Evolutionary conservation across 352 stramenopile species (phyloP), one percentile per base, ranked within the genome.

Genomic region (Pythium chondricola): DNA sequence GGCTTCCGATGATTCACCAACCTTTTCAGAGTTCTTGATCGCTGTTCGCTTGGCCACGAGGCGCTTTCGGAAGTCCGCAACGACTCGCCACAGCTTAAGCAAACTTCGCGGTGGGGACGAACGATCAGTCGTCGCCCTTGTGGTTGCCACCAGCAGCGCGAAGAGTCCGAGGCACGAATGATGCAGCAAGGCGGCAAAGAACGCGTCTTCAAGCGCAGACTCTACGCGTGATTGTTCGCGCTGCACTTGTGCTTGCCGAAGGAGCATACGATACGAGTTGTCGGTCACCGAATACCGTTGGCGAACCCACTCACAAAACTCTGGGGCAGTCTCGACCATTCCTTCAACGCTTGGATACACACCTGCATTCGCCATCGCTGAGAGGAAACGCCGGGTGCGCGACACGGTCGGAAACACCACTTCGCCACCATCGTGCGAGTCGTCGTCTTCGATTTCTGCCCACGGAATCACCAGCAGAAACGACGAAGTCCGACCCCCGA

Each of bases 211-310:
- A 1, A 93, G 70, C 16, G 53, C 42, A 6, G 24, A 13, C 9
- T 65, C 57, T 17, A 20, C 30, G 8, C 7, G n/a, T 30, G 17
- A 25, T 8, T 36, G n/a, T 31, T 45, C 37, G 29, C 52, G 37
- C 6, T 57, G 47, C 2, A 45, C 52, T n/a, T 71, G 57, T 7
- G 61, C 39, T 24, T 83, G 70, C 0, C 74, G 71, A 11, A 73
- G 14, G 3, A 90, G 58, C 69, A 93, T 88, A 14, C 77, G 70
- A 52, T 93, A 93, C 10, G 70, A 67, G 2, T 68, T 22, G 17
- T 93, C 75, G 27, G 51, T 66, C 32, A 63, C 72, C 0, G 63
- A 60, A 27, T 89, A 80, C 26, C 43, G 47, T 6, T 66, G 51
- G 44, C 75, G 65, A 0, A 90, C 50, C 77, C 74, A 87, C 9